Percentiles rank a stretch among this genome's conserved stretches.
These are phyloP conservation scores for Cucurbita argyrosperma DNA, from an alignment of 306 rosid species.

Conservation along the genomic window DNA sequence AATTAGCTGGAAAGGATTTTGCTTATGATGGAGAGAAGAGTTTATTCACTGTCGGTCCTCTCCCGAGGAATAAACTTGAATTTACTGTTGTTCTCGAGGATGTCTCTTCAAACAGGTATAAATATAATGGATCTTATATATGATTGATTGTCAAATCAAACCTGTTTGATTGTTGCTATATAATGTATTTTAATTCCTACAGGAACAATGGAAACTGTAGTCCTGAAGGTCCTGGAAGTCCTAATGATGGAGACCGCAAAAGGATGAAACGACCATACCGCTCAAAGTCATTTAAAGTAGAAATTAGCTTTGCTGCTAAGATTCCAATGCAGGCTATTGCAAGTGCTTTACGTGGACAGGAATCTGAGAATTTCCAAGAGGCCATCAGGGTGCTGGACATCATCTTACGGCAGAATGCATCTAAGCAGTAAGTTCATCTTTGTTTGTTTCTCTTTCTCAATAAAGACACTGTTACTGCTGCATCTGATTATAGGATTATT, in stretches of 20 bases:
- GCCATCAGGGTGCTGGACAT: constrained; percentile 83
- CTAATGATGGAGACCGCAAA: constrained; percentile 54
- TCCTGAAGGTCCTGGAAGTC: constrained; percentile 42
- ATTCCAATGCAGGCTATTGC: constrained; percentile 73
- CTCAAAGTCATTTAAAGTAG: constrained; percentile 57
- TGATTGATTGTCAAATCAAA: not conserved
- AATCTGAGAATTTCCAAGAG: constrained; percentile 69
- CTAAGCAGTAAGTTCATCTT: constrained; percentile 55
- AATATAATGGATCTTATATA: constrained; percentile 8
- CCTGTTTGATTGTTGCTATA: not conserved
- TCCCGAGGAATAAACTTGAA: constrained; percentile 71
- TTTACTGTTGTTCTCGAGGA: constrained; percentile 76
- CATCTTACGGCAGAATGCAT: constrained; percentile 78
- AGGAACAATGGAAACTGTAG: constrained; percentile 55
- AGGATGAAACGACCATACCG: constrained; percentile 47
- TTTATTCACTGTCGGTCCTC: constrained; percentile 70
- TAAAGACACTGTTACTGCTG: not conserved
- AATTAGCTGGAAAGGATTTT: constrained; percentile 60
- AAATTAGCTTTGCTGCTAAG: constrained; percentile 66
- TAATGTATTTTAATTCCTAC: not conserved
- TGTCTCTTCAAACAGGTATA: constrained; percentile 39
- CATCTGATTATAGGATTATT: not conserved
- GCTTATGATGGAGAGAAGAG: constrained; percentile 95
- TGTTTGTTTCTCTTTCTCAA: not conserved
- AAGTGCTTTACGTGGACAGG: constrained; percentile 70